Conservation (phyloP, 2,329 filamentous ascomycete genomes). For the Hirsutella minnesotensis region DNA sequence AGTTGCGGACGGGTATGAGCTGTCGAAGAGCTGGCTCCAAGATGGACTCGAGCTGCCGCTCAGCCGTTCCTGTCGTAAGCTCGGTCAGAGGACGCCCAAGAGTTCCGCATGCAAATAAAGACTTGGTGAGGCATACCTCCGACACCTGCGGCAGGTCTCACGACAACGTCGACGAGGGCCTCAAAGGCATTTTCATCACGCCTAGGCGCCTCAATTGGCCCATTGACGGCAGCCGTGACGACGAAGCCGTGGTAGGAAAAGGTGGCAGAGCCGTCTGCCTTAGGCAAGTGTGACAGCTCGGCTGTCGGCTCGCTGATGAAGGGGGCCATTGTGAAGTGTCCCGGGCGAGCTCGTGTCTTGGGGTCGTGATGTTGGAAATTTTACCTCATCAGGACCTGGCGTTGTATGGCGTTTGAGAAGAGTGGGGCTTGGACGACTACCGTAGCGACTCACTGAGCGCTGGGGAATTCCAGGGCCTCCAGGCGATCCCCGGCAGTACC, state of each 20-base stretch:
- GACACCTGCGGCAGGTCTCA: conserved; percentile 75
- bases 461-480: no score
- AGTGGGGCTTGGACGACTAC: no score
- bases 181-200: conserved; percentile 88
- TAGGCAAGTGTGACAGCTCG: conserved; percentile 47
- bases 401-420: no score
- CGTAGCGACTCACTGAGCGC: no score
- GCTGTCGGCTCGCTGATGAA: conserved; percentile 32
- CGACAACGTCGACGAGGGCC: conserved; percentile 77
- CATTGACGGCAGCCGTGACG: conserved; percentile 79
- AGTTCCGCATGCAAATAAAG: not conserved
- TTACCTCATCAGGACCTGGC: conserved; percentile 2
- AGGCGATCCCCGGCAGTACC: no score
- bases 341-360: conserved; percentile 4
- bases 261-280: conserved; percentile 69
- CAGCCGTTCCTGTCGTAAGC: conserved; percentile 47
- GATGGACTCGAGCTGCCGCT: conserved; percentile 71
- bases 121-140: conserved; percentile 50
- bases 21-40: conserved; percentile 61
- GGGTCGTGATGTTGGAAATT: conserved; percentile 7
- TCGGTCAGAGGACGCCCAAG: conserved; percentile 5
- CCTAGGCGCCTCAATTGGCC: conserved; percentile 79
- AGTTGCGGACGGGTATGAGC: conserved; percentile 62
- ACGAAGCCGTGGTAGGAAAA: conserved; percentile 68
- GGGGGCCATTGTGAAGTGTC: conserved; percentile 1